Evolutionary conservation across 2,329 filamentous ascomycete species (phyloP).

Genomic region (Apiospora phragmitis): DNA sequence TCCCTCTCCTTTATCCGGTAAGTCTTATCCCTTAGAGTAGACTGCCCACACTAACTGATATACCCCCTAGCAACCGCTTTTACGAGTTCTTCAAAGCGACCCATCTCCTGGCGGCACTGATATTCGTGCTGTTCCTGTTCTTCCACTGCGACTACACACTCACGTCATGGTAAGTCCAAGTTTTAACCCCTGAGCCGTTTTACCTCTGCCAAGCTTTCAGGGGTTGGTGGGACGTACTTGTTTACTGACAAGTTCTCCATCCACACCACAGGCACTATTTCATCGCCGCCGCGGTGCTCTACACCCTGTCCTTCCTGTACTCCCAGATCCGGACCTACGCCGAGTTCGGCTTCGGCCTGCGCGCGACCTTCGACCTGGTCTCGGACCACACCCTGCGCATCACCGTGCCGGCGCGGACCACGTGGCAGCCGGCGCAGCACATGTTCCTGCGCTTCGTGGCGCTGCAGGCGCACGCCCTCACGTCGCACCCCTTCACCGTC

Average conservation of each 20-base stretch:
- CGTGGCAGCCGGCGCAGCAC: conserved; percentile 55
- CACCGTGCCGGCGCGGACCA: conserved; percentile 41
- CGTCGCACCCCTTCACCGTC: conserved; percentile 56
- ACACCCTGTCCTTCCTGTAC: conserved; percentile 47
- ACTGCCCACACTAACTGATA: not conserved
- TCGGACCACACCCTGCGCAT: conserved; percentile 43
- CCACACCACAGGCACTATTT: conserved; percentile 49
- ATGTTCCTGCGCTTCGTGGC: conserved; percentile 54
- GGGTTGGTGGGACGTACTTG: not conserved
- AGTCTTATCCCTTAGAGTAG: not conserved
- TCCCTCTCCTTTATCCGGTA: conserved; percentile 52
- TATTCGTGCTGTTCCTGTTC: conserved; percentile 62
- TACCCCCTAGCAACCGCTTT: conserved; percentile 43
- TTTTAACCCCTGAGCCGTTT: conserved; percentile 26
- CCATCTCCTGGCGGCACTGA: conserved; percentile 50
- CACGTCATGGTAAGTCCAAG: conserved; percentile 49
- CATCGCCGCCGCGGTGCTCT: conserved; percentile 54
- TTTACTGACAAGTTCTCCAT: conserved; percentile 31
- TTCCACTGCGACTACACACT: conserved; percentile 58
- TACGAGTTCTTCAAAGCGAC: conserved; percentile 64
- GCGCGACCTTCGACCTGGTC: conserved; percentile 41
- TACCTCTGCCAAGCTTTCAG: not conserved
- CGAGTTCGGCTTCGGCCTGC: conserved; percentile 47
- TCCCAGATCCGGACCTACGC: conserved; percentile 47
- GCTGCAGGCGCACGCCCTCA: conserved; percentile 42